phyloP scores from a whole-genome alignment of 495 filamentous ascomycete genomes.

The Penicillium robsamsonii region DNA sequence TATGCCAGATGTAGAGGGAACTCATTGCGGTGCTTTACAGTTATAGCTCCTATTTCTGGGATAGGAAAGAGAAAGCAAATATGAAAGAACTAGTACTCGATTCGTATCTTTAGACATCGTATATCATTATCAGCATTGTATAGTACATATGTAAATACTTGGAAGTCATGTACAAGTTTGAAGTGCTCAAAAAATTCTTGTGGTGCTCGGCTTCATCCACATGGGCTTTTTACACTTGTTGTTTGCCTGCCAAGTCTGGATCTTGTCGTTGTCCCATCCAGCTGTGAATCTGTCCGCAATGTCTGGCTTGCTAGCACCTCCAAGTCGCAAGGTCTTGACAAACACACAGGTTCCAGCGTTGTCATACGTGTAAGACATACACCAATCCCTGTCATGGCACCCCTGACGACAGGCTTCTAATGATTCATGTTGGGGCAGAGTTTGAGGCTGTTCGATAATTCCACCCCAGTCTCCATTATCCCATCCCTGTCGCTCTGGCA shows the following conservation, averaged over 20 bases:
- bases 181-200: conserved; percentile 27
- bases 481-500: conserved; percentile 28
- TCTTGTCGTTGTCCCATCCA: conserved; percentile 36
- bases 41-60: background rate
- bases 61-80: background rate
- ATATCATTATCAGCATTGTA: background rate
- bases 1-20: background rate
- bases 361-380: conserved; percentile 33
- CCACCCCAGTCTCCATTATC: conserved; percentile 37
- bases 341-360: conserved; percentile 26
- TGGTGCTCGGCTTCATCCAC: conserved; percentile 36
- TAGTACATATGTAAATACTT: background rate
- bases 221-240: conserved; percentile 21
- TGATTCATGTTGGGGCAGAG: conserved; percentile 23
- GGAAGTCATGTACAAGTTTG: background rate
- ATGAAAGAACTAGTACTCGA: too few species aligned
- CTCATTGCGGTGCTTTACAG: background rate
- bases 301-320: conserved; percentile 11
- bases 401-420: conserved; percentile 26
- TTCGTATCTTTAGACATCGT: background rate
- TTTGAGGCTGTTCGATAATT: conserved; percentile 24
- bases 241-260: conserved; percentile 21
- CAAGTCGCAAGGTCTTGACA: conserved; percentile 29
- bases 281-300: conserved; percentile 22
- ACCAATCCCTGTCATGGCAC: conserved; percentile 28